Conservation (phyloP, 2,329 filamentous ascomycete genomes). For the Colletotrichum sp. region DNA sequence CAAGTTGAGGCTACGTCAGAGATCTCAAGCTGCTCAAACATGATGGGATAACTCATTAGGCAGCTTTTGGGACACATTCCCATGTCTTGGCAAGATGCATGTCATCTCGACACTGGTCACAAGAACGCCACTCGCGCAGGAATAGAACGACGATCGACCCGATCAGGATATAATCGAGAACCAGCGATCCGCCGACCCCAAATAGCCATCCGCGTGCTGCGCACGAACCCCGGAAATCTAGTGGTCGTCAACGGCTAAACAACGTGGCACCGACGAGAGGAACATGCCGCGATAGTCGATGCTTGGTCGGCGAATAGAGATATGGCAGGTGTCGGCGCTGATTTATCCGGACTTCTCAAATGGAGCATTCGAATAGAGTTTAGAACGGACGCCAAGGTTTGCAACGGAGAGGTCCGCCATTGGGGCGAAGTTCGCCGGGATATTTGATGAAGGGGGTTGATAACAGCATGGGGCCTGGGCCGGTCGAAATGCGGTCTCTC, state of each 20-base stretch:
- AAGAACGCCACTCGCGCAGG: neutral
- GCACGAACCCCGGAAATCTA: neutral
- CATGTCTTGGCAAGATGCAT: neutral
- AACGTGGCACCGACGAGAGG: neutral
- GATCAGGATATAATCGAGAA: neutral
- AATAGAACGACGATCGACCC: neutral
- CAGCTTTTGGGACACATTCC: neutral
- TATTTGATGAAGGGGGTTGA: conserved; percentile 12
- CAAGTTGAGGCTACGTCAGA: neutral
- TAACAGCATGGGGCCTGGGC: conserved; percentile 6
- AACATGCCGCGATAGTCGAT: neutral
- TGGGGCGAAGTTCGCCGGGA: conserved; percentile 2
- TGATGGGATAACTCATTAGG: neutral
- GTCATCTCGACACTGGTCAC: neutral
- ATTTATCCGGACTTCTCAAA: neutral
- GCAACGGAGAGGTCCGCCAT: neutral
- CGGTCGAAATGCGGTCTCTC: neutral
- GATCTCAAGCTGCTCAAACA: neutral
- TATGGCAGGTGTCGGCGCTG: neutral
- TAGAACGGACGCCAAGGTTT: neutral
- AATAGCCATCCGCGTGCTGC: neutral
- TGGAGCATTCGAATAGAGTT: neutral
- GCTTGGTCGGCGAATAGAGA: neutral
- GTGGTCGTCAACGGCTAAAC: neutral
- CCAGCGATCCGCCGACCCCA: neutral